phyloP scores from a whole-genome alignment of 148 eudicot species.

The Camellia sinensis region DNA sequence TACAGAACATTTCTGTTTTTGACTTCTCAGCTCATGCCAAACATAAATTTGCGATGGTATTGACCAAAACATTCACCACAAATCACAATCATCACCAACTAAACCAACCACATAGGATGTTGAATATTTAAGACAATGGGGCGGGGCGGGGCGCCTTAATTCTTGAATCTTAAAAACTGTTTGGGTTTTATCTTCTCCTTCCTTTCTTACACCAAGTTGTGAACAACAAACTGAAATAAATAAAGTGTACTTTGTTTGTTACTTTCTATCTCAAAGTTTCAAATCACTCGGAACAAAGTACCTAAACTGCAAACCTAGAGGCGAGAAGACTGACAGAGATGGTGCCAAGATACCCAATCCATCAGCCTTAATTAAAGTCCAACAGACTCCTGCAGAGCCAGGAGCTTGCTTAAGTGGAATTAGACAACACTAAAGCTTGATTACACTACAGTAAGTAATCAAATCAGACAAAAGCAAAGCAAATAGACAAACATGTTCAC shows the following conservation, averaged over 20 bases:
- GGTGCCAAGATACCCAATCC: background rate
- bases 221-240: background rate
- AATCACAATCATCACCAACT: background rate
- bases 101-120: background rate
- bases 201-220: background rate
- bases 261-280: background rate
- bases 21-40: background rate
- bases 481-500: conserved; percentile 7
- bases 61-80: background rate
- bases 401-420: conserved; percentile 1
- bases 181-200: background rate
- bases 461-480: background rate
- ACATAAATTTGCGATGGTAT: background rate
- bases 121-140: background rate
- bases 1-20: background rate
- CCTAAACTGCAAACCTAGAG: background rate
- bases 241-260: background rate
- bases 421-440: background rate
- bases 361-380: background rate
- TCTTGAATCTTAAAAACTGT: background rate
- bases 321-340: background rate
- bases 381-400: background rate
- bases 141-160: background rate
- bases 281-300: background rate
- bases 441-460: background rate